Conservation (phyloP, 2,329 filamentous ascomycete genomes). For the Sporothrix brunneoviolacea region DNA sequence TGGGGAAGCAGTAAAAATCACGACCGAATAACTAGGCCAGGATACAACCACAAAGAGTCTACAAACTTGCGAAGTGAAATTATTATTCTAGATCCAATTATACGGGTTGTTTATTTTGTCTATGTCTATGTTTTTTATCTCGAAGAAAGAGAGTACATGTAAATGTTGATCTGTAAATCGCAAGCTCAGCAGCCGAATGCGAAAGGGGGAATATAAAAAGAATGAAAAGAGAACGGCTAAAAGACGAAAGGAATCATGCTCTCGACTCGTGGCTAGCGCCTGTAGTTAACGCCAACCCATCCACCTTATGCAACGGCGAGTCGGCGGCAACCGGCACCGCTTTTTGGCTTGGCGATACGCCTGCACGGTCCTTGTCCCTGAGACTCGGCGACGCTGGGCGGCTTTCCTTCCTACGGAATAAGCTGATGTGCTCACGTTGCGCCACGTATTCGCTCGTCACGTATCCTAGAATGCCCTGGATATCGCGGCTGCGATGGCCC, state of each 20-base stretch:
- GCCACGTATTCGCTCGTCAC: conserved; percentile 93
- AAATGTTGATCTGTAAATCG: background rate
- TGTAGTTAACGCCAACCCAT: background rate
- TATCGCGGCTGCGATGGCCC: conserved; percentile 76
- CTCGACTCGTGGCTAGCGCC: background rate
- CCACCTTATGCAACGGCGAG: conserved; percentile 10
- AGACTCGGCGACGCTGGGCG: conserved; percentile 44
- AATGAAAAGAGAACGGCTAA: background rate
- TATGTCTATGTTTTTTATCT: too few species aligned
- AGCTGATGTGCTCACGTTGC: conserved; percentile 77
- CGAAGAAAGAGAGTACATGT: too few species aligned
- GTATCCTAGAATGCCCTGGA: conserved; percentile 75
- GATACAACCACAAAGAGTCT: too few species aligned
- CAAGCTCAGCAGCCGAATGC: background rate
- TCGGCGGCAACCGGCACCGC: background rate
- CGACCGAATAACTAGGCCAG: too few species aligned
- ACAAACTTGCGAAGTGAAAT: too few species aligned
- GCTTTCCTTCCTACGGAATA: conserved; percentile 51
- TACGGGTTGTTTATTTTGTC: too few species aligned
- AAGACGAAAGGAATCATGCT: background rate
- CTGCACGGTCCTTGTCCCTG: background rate
- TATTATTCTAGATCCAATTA: too few species aligned
- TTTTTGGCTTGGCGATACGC: conserved; percentile 9
- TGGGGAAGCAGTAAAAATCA: too few species aligned
- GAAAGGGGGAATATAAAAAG: too few species aligned